Conservation (phyloP, 2,329 filamentous ascomycete genomes). For the Microcera coccophila region DNA sequence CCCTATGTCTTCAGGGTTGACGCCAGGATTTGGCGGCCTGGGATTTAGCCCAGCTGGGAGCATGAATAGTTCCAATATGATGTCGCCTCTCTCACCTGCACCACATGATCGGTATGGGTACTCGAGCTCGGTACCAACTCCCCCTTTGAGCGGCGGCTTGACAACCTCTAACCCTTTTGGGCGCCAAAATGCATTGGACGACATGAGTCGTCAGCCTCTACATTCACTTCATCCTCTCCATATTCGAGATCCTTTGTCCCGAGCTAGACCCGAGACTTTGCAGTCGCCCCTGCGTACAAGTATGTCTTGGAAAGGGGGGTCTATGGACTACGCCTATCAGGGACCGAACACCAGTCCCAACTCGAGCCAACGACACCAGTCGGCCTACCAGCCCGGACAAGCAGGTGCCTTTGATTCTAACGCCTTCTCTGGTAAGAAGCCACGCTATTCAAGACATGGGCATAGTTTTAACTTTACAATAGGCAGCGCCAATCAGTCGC, state of each 20-base stretch:
- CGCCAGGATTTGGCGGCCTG: constrained; percentile 63
- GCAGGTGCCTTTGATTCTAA: constrained; percentile 49
- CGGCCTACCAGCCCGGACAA: constrained; percentile 49
- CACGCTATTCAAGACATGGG: background rate
- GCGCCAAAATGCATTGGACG: constrained; percentile 45
- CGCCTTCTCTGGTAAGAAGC: constrained; percentile 49
- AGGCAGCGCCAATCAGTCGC: constrained; percentile 48
- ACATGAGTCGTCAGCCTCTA: too few relatives aligned
- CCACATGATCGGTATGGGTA: constrained; percentile 54
- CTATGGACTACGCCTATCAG: constrained; percentile 55
- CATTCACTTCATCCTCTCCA: constrained; percentile 57
- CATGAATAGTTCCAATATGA: constrained; percentile 50
- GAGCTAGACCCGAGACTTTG: constrained; percentile 54
- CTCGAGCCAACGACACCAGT: constrained; percentile 44
- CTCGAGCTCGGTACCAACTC: constrained; percentile 44
- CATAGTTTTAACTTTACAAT: constrained; percentile 12
- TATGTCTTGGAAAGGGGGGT: constrained; percentile 61
- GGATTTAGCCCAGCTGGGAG: constrained; percentile 55
- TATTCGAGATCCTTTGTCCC: constrained; percentile 53
- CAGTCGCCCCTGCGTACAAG: constrained; percentile 57
- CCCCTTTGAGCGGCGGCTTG: constrained; percentile 45
- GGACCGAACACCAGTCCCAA: constrained; percentile 44
- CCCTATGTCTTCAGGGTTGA: constrained; percentile 64
- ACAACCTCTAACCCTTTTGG: constrained; percentile 52
- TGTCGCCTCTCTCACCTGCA: constrained; percentile 55